Conservation (phyloP, 2,329 filamentous ascomycete species). For the Hirsutella minnesotensis region DNA sequence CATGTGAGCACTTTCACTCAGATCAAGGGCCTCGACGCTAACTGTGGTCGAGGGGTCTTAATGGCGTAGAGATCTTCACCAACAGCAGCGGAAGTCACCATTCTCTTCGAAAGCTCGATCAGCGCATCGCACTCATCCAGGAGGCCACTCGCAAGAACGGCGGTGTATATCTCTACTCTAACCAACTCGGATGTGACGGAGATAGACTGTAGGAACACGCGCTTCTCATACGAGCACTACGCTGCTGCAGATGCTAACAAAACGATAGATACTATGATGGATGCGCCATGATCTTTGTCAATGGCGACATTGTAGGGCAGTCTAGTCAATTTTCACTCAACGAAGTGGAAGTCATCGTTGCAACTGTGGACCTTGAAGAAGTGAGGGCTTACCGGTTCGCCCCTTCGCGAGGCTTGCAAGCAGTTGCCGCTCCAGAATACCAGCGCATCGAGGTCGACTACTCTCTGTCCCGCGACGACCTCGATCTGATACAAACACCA, state of each 20-base stretch:
- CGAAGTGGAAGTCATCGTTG: slow-evolving; percentile 55
- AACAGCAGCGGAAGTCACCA: slow-evolving; percentile 20
- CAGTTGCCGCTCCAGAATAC: slow-evolving; percentile 26
- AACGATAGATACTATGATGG: slow-evolving; percentile 1
- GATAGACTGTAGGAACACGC: neutral
- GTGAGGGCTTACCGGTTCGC: slow-evolving; percentile 29
- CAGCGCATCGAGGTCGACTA: slow-evolving; percentile 17
- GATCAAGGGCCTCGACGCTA: slow-evolving; percentile 9
- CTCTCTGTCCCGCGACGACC: slow-evolving; percentile 6
- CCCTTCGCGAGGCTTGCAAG: slow-evolving; percentile 45
- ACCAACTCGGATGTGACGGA: slow-evolving; percentile 36
- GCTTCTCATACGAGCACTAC: too few species aligned
- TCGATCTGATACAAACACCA: slow-evolving; percentile 14
- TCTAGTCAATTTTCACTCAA: slow-evolving; percentile 50
- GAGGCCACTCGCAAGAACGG: slow-evolving; percentile 53
- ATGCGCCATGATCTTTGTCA: slow-evolving; percentile 47
- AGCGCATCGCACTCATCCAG: slow-evolving; percentile 50
- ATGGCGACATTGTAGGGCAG: slow-evolving; percentile 52
- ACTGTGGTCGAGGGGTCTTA: slow-evolving; percentile 1
- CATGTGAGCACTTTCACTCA: neutral
- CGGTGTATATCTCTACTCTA: slow-evolving; percentile 40
- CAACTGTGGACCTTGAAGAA: slow-evolving; percentile 60
- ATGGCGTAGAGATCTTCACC: slow-evolving; percentile 1
- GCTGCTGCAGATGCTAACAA: too few species aligned
- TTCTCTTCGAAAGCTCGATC: slow-evolving; percentile 54